Evolutionary conservation across 208 protist genomes (phyloP), one percentile per base, ranked within the genome.

Genomic region (Acanthamoeba sp.): DNA sequence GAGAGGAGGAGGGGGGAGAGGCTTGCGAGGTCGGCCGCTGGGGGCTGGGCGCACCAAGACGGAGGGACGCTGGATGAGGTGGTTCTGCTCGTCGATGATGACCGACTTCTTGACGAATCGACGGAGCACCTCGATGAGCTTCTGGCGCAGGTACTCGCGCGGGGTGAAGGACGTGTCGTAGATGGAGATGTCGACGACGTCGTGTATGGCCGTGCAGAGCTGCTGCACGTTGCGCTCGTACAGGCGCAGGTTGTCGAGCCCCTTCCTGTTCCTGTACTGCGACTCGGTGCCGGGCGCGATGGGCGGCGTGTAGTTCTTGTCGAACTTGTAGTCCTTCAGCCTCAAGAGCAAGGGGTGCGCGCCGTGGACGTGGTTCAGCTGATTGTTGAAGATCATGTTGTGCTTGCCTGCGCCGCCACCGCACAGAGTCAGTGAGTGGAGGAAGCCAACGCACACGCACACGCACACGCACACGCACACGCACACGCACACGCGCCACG

Each of bases 311-410:
- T 71, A 91, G 34, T 71, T 71, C 57, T 91, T 91, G 52, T 91
- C 85, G 29, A 91, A 91, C 38, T 91, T 91, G 85, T 71, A 71
- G 59, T 91, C 85, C 57, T 91, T 91, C 12, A 91, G 45, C 22
- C 52, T 20, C n/a, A 7, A 1, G 27, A 91, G 36, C n/a, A 71
- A 22, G 5, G 45, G 52, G 59, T 91, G 57, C 9, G 85, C 85
- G 10, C 27, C 85, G 38, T 91, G 66, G 45, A 45, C 85, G n/a
- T 40, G 20, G 38, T 91, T 91, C 16, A 91, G 40, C 85, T 91
- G 85, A 50, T 18, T 71, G 45, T 14, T 27, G 29, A 91, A 91
- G 42, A 29, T 87, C 34, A 87, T 45, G 42, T 87, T 87, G 9
- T 87, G 50, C 50, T 87, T 87, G 78, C 73, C 59, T 66, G 59